Evolutionary conservation across 2,329 filamentous ascomycete species (phyloP).

Genomic region (Fusarium miscanthi): DNA sequence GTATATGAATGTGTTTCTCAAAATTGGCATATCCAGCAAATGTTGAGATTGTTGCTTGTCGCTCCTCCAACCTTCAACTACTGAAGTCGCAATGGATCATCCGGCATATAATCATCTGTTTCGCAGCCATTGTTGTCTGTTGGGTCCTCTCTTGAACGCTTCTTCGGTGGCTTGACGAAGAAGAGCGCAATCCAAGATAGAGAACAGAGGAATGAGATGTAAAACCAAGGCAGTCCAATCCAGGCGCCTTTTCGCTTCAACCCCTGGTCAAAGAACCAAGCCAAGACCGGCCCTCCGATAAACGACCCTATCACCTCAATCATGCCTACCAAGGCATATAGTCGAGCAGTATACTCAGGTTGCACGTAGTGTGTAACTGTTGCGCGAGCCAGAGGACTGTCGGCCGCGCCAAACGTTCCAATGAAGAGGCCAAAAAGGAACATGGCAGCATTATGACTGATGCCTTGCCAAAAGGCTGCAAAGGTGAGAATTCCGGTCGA

Average conservation of each 20-base stretch:
- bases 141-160: conserved; percentile 19
- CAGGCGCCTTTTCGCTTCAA: conserved; percentile 50
- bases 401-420: conserved; percentile 53
- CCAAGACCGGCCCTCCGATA: conserved; percentile 54
- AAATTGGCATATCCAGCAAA: not conserved
- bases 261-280: conserved; percentile 53
- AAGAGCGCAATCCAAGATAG: conserved; percentile 46
- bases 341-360: conserved; percentile 52
- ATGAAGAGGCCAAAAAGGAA: conserved; percentile 54
- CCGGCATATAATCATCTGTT: conserved; percentile 38
- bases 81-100: conserved; percentile 40
- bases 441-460: conserved; percentile 48
- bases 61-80: conserved; percentile 1
- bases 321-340: conserved; percentile 56
- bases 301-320: conserved; percentile 54
- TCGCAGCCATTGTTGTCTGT: conserved; percentile 32
- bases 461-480: conserved; percentile 50
- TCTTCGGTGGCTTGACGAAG: conserved; percentile 51
- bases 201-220: conserved; percentile 48
- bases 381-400: conserved; percentile 54
- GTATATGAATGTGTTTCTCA: not conserved
- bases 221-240: conserved; percentile 56
- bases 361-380: conserved; percentile 54
- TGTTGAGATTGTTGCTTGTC: not conserved
- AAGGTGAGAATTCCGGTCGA: conserved; percentile 50